A percentile compares a stretch with the other conserved stretches of the same genome.
phyloP scores from a whole-genome alignment of 2,329 filamentous ascomycete species.

The Calonectria honghensis region DNA sequence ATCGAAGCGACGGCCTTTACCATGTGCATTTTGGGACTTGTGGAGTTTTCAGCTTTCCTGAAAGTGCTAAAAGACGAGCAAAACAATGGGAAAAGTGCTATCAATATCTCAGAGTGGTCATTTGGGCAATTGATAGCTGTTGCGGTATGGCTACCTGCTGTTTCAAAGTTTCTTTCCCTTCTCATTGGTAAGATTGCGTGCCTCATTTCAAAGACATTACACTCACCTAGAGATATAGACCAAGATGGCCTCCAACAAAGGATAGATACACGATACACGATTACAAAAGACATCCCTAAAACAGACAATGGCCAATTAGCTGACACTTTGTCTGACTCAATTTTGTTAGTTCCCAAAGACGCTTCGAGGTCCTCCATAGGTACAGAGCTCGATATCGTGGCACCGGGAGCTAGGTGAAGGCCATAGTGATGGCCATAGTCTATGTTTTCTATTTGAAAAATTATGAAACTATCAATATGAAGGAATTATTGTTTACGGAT shows the following conservation, averaged over 20 bases:
- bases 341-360: background rate
- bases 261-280: background rate
- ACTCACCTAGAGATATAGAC: background rate
- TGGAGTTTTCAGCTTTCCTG: background rate
- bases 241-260: background rate
- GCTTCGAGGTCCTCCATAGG: background rate
- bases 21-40: constrained; percentile 10
- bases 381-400: background rate
- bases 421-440: background rate
- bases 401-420: background rate
- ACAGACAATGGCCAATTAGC: background rate
- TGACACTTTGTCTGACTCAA: background rate
- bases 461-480: too few relatives aligned
- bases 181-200: background rate
- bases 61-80: background rate
- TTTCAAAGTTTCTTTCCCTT: constrained; percentile 16
- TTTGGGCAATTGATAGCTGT: constrained; percentile 4
- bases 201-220: too few relatives aligned
- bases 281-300: background rate
- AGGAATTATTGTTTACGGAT: too few relatives aligned
- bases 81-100: background rate
- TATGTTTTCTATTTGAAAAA: background rate
- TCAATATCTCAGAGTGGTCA: constrained; percentile 3
- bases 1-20: background rate
- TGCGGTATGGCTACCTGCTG: background rate